Evolutionary conservation across 228 moss, liverwort and hornwort species (phyloP).

Genomic region (Sphagnum magellanicum): DNA sequence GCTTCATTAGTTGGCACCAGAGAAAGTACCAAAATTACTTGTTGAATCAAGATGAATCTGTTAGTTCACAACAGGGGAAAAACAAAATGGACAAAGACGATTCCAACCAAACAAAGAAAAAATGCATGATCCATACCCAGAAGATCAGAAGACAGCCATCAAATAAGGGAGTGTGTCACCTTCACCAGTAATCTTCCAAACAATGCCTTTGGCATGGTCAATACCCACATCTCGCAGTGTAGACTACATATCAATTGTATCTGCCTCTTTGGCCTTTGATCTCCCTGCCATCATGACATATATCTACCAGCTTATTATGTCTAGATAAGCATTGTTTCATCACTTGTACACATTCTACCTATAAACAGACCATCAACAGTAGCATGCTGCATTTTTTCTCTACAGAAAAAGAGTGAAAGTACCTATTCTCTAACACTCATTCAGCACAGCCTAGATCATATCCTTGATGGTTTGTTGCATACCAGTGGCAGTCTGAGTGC

Average conservation of each 20-base stretch:
- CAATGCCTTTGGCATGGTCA: slow-evolving; percentile 93
- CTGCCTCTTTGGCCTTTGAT: slow-evolving; percentile 90
- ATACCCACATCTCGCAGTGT: slow-evolving; percentile 90
- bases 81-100: slow-evolving; percentile 4
- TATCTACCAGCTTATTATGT: too few species aligned
- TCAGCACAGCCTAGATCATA: too few species aligned
- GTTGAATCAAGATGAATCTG: not conserved
- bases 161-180: slow-evolving; percentile 83
- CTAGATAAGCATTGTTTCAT: too few species aligned
- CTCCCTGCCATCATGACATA: slow-evolving; percentile 38
- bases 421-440: too few species aligned
- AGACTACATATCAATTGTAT: slow-evolving; percentile 89
- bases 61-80: not conserved
- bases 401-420: too few species aligned
- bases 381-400: too few species aligned
- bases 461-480: not conserved
- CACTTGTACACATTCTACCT: too few species aligned
- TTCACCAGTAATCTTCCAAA: slow-evolving; percentile 97
- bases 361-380: too few species aligned
- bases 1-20: too few species aligned
- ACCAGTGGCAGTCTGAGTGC: slow-evolving; percentile 95
- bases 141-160: slow-evolving; percentile 41
- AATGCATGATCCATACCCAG: not conserved
- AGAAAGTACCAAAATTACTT: too few species aligned
- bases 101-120: not conserved